These are phyloP conservation scores for Acidomyces sp. DNA, from an alignment of 495 filamentous ascomycete genomes.

Conservation along the genomic window DNA sequence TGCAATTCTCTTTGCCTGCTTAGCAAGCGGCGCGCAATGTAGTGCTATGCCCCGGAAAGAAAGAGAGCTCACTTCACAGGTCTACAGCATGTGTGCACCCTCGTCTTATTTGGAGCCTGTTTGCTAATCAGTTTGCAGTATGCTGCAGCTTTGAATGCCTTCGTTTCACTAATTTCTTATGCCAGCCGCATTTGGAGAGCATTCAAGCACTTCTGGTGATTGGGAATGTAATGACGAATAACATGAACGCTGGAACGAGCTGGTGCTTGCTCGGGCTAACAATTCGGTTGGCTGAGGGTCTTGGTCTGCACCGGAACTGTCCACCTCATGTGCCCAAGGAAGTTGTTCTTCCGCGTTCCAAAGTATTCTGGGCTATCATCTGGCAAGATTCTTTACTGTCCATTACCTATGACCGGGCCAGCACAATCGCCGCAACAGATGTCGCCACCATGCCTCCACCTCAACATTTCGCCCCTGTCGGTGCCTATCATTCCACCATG, in stretches of 20 bases:
- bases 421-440: conserved; percentile 38
- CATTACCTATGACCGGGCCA: conserved; percentile 46
- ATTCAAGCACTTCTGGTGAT: conserved; percentile 47
- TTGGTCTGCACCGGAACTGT: conserved; percentile 43
- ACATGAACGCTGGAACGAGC: conserved; percentile 51
- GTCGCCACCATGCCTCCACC: conserved; percentile 35
- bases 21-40: conserved; percentile 73
- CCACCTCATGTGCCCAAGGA: conserved; percentile 32
- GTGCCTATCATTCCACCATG: conserved; percentile 42
- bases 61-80: conserved; percentile 44
- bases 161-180: conserved; percentile 48
- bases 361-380: conserved; percentile 42
- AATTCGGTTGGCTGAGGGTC: conserved; percentile 43
- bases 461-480: conserved; percentile 29
- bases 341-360: conserved; percentile 18
- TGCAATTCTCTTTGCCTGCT: conserved; percentile 62
- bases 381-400: conserved; percentile 52
- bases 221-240: conserved; percentile 49
- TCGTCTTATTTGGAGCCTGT: background rate
- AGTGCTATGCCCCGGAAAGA: conserved; percentile 52
- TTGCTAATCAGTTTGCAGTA: conserved; percentile 26
- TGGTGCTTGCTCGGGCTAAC: conserved; percentile 48
- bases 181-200: conserved; percentile 43
- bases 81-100: conserved; percentile 36
- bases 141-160: conserved; percentile 53